Percentiles rank a stretch among this genome's conserved stretches.
Conservation (phyloP, 2,329 filamentous ascomycete genomes). For the Trichoderma pleuroti region DNA sequence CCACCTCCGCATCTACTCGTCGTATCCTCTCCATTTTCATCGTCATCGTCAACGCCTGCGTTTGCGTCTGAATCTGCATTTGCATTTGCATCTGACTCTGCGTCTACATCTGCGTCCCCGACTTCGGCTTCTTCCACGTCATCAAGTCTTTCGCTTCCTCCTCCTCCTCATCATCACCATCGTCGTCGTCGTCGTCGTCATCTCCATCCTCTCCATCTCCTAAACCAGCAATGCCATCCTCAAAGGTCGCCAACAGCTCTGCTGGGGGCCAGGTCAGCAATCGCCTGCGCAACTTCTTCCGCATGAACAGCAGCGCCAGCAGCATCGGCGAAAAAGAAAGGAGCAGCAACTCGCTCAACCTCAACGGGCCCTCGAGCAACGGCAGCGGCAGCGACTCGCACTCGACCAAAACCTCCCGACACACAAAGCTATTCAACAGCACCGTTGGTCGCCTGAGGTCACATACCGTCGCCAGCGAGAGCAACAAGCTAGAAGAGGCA, state of each 20-base stretch:
- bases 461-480: constrained; percentile 87
- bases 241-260: constrained; percentile 50
- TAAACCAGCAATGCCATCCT: constrained; percentile 44
- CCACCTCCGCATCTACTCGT: not conserved
- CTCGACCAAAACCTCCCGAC: constrained; percentile 63
- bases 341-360: constrained; percentile 59
- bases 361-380: constrained; percentile 3
- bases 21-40: not conserved
- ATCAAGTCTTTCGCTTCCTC: not conserved
- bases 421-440: constrained; percentile 83
- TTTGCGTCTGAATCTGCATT: constrained; percentile 12
- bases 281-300: constrained; percentile 68
- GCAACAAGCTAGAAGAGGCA: constrained; percentile 81
- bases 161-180: not conserved
- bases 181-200: constrained; percentile 13
- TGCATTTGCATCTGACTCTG: not conserved
- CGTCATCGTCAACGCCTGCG: not conserved
- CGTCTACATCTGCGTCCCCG: not conserved
- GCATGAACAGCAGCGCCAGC: constrained; percentile 54
- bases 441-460: constrained; percentile 84
- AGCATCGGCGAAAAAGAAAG: constrained; percentile 45
- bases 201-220: not conserved
- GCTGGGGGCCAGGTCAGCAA: constrained; percentile 60
- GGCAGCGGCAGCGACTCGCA: constrained; percentile 20
- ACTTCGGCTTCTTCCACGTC: not conserved